phyloP scores from a whole-genome alignment of 2,329 filamentous ascomycete species.

The Exophiala oligosperma region DNA sequence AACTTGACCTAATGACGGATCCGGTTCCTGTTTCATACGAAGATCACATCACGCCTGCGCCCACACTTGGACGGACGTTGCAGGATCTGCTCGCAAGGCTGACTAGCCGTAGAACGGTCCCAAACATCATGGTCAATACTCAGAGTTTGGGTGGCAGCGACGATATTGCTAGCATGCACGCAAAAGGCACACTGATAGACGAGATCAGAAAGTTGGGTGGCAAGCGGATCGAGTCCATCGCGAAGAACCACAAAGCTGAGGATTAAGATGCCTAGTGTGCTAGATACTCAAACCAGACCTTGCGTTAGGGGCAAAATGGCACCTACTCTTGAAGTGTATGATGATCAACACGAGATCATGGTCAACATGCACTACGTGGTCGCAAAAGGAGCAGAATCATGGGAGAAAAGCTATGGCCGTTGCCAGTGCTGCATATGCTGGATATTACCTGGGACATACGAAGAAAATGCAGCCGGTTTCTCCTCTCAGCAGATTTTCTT shows the following conservation, averaged over 20 bases:
- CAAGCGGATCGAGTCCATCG: constrained; percentile 54
- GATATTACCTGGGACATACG: no score
- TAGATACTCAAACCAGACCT: not conserved
- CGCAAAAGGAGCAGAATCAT: no score
- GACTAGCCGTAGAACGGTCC: constrained; percentile 83
- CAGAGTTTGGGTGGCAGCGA: constrained; percentile 89
- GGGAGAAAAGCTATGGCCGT: no score
- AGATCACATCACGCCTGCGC: constrained; percentile 13
- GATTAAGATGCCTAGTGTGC: not conserved
- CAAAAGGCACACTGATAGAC: constrained; percentile 64
- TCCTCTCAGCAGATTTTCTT: no score
- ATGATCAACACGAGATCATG: no score
- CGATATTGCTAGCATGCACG: constrained; percentile 73
- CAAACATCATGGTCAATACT: constrained; percentile 86
- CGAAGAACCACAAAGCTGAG: constrained; percentile 10
- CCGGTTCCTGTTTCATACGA: constrained; percentile 20
- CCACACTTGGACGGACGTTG: constrained; percentile 66
- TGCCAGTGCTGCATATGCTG: no score
- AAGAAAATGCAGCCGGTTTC: no score
- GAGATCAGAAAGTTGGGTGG: constrained; percentile 74
- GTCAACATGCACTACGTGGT: no score
- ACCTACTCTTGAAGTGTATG: no score
- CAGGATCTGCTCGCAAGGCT: constrained; percentile 70
- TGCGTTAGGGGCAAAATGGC: not conserved
- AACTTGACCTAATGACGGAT: constrained; percentile 71